Base-by-base conservation (phyloP, 805 yeast genomes). In the Helenozyma baotianmanensis region DNA sequence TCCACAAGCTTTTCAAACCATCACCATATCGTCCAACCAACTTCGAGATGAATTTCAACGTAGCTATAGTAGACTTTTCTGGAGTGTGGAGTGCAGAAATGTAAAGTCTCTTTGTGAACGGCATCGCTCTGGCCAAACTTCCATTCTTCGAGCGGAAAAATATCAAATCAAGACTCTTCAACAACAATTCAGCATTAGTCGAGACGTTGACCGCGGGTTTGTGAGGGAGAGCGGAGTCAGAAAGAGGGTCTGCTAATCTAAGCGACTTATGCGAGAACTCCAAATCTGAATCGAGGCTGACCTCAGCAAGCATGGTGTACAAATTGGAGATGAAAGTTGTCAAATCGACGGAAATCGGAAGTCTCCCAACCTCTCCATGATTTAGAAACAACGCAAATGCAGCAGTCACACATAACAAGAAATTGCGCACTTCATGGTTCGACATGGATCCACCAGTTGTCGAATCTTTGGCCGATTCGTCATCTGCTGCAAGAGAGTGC, bases 361-460 rank as follows among this genome's bases (percentile, higher is more conserved):
- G 74, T 50, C 81, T 82, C 4, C 71, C 70, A 6, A 57, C 52
- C 19, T 59, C 50, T 1, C 76, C 71, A 51, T 88, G 89, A 40
- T 82, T 87, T 0, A 83, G 71, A 12, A 88, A 76, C 29, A 92
- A 68, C 1, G 96, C 81, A 59, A 90, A 90, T 4, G 97, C 86
- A 1, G 97, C 90, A 11, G 82, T 87, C 27, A 88, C 77, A 55
- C 96, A 85, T 14, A 92, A 68, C 27, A 90, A 64, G 0, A 85
- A 69, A 42, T 87, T 88, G 43, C 96, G 76, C 23, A 80, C 68
- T 44, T 78, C 77, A 31, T 53, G 55, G 2, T 55, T 48, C 21
- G 48, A 44, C 36, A 48, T 64, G 23, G 58, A 37, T 2, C 68
- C 69, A 3, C 59, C 63, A 2, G 41, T 54, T 14, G 43, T 54